Base-by-base conservation (phyloP, 352 stramenopile genomes). In the Pythium volutum region DNA sequence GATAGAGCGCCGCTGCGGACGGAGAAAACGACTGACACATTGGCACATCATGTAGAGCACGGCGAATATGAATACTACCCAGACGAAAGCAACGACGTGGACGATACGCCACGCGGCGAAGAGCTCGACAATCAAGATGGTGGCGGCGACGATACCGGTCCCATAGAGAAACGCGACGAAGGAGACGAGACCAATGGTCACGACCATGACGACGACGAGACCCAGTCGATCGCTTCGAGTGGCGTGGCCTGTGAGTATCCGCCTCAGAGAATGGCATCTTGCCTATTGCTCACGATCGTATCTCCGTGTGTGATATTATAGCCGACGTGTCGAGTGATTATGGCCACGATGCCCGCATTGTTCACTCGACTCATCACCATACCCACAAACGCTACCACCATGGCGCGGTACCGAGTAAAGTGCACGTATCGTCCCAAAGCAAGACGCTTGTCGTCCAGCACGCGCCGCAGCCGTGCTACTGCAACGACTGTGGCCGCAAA, bases 361-460 rank as follows among this genome's bases (percentile, higher is more conserved):
- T 38, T 31, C 55, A 42, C 41, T 25, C 26, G 4, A 18, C 14
- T 25, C 43, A 52, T 16, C 46, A 14, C 47, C 26, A 26, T 20
- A 20, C 7, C 36, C 36, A 43, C 18, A 43, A 43, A 22, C 36
- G 36, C 36, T 43, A 43, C 31, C 23, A 55, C 33, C 41, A 8
- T 1, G 22, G 34, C 4, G 53, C 42, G 20, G 29, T 51, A 3
- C 33, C 36, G 3, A 31, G 62, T 9, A 63, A 60, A 34, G 27
- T 64, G 31, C 62, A 56, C 20, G 42, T 69, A 23, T 60, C 64
- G 6, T 66, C 56, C 8, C 36, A n/a, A n/a, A n/a, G 26, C 27
- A 70, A 70, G 36, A 66, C 51, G 9, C 25, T 66, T 23, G 64
- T 70, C 25, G 33, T 66, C 10, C 33, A 64, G 34, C 50, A 58